These are phyloP conservation scores for Pseudogymnoascus sp. DNA, from an alignment of 2,329 filamentous ascomycete species.

Conservation along the genomic window DNA sequence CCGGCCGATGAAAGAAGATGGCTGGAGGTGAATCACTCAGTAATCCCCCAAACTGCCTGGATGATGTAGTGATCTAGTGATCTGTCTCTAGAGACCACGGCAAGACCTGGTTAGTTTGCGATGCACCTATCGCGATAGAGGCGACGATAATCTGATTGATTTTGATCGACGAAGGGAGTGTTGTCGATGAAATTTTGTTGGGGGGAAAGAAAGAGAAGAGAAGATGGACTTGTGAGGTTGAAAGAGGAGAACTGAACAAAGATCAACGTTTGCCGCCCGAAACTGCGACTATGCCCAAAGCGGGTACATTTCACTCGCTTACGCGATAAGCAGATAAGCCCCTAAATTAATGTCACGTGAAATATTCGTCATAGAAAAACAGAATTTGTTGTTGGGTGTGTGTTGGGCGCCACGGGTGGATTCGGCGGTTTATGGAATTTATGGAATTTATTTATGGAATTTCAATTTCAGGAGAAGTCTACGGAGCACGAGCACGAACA, in stretches of 20 bases:
- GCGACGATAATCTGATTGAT: neutral
- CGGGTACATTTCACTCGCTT: neutral
- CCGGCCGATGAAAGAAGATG: neutral
- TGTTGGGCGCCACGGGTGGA: neutral
- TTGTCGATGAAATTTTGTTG: constrained; percentile 2
- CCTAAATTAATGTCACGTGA: neutral
- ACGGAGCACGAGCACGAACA: neutral
- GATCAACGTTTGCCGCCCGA: neutral
- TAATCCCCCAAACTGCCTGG: neutral
- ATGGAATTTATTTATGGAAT: neutral
- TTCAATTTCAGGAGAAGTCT: neutral
- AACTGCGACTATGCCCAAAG: neutral
- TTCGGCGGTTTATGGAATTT: neutral
- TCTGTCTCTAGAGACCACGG: neutral
- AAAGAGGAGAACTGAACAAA: constrained; percentile 5
- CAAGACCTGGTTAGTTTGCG: neutral
- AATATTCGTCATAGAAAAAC: neutral
- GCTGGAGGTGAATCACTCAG: constrained; percentile 6
- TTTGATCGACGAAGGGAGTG: neutral
- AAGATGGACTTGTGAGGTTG: neutral
- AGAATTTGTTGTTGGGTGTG: neutral
- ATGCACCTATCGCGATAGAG: neutral
- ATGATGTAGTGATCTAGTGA: neutral
- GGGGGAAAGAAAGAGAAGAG: neutral
- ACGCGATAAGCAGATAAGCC: neutral